Evolutionary conservation across 768 basidiomycete genomes (phyloP).

Genomic region (Russula foetens): DNA sequence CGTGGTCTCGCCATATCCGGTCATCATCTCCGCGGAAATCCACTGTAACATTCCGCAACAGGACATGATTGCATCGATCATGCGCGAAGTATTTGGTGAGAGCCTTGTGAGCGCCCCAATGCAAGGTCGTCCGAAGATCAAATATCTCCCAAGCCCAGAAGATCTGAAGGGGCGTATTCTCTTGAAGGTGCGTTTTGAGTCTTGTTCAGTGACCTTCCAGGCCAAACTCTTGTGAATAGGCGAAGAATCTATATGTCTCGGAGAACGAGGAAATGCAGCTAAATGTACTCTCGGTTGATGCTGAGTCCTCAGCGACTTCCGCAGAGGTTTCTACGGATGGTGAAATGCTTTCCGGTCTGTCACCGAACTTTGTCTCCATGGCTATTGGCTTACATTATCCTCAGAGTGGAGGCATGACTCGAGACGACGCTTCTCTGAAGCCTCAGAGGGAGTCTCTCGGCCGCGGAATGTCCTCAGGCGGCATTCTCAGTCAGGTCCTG

Average conservation of each 20-base stretch:
- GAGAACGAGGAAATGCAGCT: constrained; percentile 30
- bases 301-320: constrained; percentile 37
- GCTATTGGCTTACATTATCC: constrained; percentile 7
- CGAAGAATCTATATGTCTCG: constrained; percentile 67
- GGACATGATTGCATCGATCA: constrained; percentile 65
- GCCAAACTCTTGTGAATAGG: constrained; percentile 31
- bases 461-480: constrained; percentile 31
- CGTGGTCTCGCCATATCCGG: constrained; percentile 80
- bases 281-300: constrained; percentile 30
- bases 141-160: constrained; percentile 73
- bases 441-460: constrained; percentile 35
- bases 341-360: constrained; percentile 20
- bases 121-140: constrained; percentile 41
- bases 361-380: not conserved
- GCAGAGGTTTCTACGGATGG: constrained; percentile 28
- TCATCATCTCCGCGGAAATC: constrained; percentile 90
- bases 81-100: constrained; percentile 54
- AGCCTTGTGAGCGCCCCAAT: constrained; percentile 41
- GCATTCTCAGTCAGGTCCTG: constrained; percentile 13
- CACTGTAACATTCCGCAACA: constrained; percentile 80
- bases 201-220: not conserved
- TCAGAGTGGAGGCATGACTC: constrained; percentile 9
- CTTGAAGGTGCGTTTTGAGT: constrained; percentile 53
- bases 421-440: constrained; percentile 22
- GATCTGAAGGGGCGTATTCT: constrained; percentile 71